phyloP scores from a whole-genome alignment of 345 rosid genomes.

The Gossypium longicalyx region DNA sequence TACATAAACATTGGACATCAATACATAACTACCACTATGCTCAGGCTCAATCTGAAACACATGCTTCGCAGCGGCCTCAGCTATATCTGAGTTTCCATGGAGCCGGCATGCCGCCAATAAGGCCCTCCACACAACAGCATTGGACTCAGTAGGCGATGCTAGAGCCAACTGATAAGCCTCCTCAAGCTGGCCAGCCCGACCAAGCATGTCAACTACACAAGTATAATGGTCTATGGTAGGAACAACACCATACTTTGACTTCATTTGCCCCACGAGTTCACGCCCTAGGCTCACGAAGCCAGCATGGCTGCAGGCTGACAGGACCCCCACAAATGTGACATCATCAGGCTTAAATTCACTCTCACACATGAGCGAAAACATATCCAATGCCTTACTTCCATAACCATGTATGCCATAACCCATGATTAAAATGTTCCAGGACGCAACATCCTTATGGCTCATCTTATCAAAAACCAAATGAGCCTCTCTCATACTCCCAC shows the following conservation, averaged over 20 bases:
- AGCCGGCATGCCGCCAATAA: conserved; percentile 47
- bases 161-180: conserved; percentile 54
- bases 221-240: conserved; percentile 62
- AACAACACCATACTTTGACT: conserved; percentile 32
- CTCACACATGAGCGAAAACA: conserved; percentile 44
- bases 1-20: conserved; percentile 44
- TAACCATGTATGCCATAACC: conserved; percentile 59
- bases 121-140: conserved; percentile 57
- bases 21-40: conserved; percentile 42
- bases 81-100: conserved; percentile 38
- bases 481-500: conserved; percentile 55
- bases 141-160: conserved; percentile 37
- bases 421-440: conserved; percentile 63
- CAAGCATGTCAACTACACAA: conserved; percentile 70
- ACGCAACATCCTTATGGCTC: conserved; percentile 44
- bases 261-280: conserved; percentile 38
- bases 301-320: conserved; percentile 63
- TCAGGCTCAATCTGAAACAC: conserved; percentile 42
- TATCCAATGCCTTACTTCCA: conserved; percentile 43
- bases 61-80: conserved; percentile 29
- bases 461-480: conserved; percentile 37
- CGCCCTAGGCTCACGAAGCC: conserved; percentile 49
- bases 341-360: conserved; percentile 42
- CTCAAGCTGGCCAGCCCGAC: conserved; percentile 53
- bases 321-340: conserved; percentile 51